Base-by-base conservation (phyloP, 2,329 filamentous ascomycete species). In the Botrytis tulipae region DNA sequence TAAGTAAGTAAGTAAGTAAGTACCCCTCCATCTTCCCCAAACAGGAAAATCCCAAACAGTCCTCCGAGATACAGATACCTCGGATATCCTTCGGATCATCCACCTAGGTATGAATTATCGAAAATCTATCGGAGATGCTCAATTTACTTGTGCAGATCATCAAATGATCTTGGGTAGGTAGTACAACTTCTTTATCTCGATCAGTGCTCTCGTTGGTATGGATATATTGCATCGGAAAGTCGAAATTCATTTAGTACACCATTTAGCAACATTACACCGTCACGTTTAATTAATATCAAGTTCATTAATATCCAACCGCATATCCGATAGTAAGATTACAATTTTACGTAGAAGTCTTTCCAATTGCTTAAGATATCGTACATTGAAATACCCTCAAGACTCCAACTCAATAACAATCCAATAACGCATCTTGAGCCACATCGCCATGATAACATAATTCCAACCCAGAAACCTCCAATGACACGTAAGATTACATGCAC, bases 1-100 rank as follows among this genome's bases (percentile, higher is more conserved):
- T n/a, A n/a, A n/a, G n/a, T n/a, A n/a, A n/a, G n/a, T n/a, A n/a
- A n/a, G n/a, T n/a, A 51, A 51, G 25, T 51, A 14, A 14, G 42
- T 37, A 20, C 22, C 62, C 62, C 32, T 40, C 22, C 32, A n/a
- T n/a, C 48, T 20, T 25, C 46, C 32, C 61, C 42, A 46, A 63
- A 44, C 60, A 62, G 25, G 40, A 51, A 18, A 8, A 37, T n/a
- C 32, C 32, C 29, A 8, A 1, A 66, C 32, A 66, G 6, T 44
- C 32, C 22, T 9, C 63, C 20, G 63, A 66, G 63, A 25, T 37
- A 51, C 35, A 51, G 4, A 51, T 10, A 51, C 44, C 44, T 66
- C 63, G 63, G 63, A 20, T 48, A 66, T 66, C 63, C n/a, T n/a
- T 54, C 22, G 63, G 46, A 67, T 51, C 37, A 51, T 67, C 44